Evolutionary conservation across 2,329 filamentous ascomycete genomes (phyloP), one percentile per base, ranked within the genome.

Genomic region (Colletotrichum sidae): DNA sequence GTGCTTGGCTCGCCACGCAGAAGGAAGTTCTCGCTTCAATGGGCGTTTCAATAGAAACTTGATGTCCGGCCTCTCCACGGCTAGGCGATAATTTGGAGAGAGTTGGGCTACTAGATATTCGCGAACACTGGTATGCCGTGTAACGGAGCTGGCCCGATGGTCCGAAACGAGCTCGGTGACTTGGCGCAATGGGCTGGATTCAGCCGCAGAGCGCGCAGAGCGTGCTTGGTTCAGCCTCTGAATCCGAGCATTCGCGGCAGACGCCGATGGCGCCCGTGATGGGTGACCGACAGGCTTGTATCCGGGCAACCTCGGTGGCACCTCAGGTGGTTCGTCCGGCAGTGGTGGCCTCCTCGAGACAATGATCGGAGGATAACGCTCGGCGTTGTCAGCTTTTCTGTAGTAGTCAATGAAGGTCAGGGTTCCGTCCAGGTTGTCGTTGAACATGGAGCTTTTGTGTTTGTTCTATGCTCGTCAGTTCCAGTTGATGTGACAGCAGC

Each of bases 401-500:
- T 68, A 65, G 33, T 45, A 46, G 9, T 70, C 70, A 3, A 78
- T 45, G 9, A 73, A 65, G 13, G 76, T 72, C 9, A 81, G 55
- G 0, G 79, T 81, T 3, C 80, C 80, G 9, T 81, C 80, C 3
- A 70, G 69, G 35, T 81, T 81, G 56, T 81, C 80, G 35, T 81
- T 80, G 50, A 80, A 72, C 8, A 65, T 53, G 1, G 15, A 46
- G n/a, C 54, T 61, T 39, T 61, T 61, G 57, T 76, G 59, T 41
- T 59, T 39, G 25, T 25, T 25, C 25, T 25, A 25, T 46, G n/a
- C 13, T 70, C 72, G 44, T 53, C 42, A 12, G n/a, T 9, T 8
- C 6, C 15, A 33, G 69, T 13, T 69, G 64, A 33, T 10, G 55
- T 12, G 34, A 2, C 13, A 7, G 33, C 53, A 34, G 6, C n/a